Evolutionary conservation across 2,329 filamentous ascomycete species (phyloP).

Genomic region (Fusarium redolens): DNA sequence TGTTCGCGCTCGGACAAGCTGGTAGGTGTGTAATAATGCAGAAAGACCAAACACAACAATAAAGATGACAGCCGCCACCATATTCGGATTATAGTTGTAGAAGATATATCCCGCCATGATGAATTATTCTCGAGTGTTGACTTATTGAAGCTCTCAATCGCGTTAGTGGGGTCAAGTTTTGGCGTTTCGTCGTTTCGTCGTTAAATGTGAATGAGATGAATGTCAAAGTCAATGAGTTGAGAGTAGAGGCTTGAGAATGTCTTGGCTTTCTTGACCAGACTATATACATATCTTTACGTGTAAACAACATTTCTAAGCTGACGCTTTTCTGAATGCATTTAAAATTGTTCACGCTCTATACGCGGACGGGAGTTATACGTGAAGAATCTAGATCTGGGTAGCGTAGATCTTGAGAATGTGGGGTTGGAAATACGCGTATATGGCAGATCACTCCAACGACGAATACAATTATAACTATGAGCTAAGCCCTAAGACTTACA

Average conservation of each 20-base stretch:
- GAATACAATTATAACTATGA: neutral
- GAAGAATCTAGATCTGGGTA: conserved; percentile 1
- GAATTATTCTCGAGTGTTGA: neutral
- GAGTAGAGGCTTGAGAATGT: neutral
- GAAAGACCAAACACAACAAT: conserved; percentile 54
- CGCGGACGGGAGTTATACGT: conserved; percentile 21
- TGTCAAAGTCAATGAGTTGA: neutral
- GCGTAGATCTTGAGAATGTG: conserved; percentile 4
- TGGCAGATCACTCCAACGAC: neutral
- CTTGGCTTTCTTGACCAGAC: neutral
- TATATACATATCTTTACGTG: conserved; percentile 34
- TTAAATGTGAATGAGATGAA: neutral
- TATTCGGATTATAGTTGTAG: conserved; percentile 62
- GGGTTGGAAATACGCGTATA: conserved; percentile 30
- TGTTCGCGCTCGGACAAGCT: conserved; percentile 54
- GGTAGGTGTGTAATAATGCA: conserved; percentile 53
- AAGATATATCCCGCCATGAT: conserved; percentile 40
- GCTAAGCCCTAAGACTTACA: conserved; percentile 31
- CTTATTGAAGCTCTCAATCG: conserved; percentile 1
- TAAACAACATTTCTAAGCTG: neutral
- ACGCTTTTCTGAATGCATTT: neutral
- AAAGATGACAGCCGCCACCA: conserved; percentile 57
- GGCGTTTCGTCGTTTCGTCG: neutral
- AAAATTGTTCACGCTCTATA: conserved; percentile 14
- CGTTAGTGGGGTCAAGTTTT: neutral